These are phyloP conservation scores for Pelargonium myrrhifolium DNA, from an alignment of 441 rosid genomes.

Conservation along the genomic window DNA sequence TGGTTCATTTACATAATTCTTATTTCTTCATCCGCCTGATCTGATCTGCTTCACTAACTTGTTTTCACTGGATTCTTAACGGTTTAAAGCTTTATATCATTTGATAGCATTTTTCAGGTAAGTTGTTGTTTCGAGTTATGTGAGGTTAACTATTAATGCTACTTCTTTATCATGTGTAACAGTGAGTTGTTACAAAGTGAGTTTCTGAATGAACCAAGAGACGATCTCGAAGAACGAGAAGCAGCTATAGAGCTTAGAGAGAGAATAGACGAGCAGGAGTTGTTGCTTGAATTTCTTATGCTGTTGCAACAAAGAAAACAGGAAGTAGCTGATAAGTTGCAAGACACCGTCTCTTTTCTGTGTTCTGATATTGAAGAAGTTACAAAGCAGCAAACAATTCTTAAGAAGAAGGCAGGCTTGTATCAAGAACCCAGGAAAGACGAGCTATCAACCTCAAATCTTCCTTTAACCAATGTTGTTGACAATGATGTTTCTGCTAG, in stretches of 20 bases:
- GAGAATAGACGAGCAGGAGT: constrained; percentile 72
- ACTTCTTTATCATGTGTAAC: background rate
- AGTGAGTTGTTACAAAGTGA: constrained; percentile 40
- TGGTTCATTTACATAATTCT: too few species aligned
- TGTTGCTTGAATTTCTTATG: constrained; percentile 75
- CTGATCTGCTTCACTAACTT: background rate
- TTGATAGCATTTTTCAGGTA: background rate
- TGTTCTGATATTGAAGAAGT: constrained; percentile 82
- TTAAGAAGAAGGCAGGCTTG: constrained; percentile 37
- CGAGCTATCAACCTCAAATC: constrained; percentile 38
- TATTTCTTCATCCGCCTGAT: too few species aligned
- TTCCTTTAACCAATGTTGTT: constrained; percentile 30
- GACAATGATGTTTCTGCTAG: constrained; percentile 44
- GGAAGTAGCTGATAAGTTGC: constrained; percentile 68
- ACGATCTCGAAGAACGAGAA: constrained; percentile 70
- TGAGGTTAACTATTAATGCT: background rate
- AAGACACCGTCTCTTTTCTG: constrained; percentile 56
- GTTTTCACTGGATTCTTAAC: background rate
- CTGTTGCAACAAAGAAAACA: constrained; percentile 65
- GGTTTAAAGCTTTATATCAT: background rate
- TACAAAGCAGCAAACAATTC: constrained; percentile 40
- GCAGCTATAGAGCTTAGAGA: constrained; percentile 74
- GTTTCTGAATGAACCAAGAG: constrained; percentile 77
- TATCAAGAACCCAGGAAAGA: constrained; percentile 35
- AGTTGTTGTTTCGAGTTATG: background rate